phyloP scores from a whole-genome alignment of 768 basidiomycete genomes.

The Brasilioporus rufonigricans region DNA sequence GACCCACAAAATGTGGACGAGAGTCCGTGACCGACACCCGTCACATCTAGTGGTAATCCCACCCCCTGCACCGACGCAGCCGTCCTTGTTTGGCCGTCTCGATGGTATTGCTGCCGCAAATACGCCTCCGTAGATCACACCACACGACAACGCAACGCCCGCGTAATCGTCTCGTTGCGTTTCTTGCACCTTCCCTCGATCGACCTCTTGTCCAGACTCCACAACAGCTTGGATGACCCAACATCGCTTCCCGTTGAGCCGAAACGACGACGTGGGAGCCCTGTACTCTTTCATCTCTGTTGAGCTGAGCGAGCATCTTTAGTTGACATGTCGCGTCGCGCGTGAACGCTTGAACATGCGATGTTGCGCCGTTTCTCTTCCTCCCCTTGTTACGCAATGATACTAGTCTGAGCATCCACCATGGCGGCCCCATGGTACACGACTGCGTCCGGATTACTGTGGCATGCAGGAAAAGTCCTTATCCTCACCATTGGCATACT shows the following conservation, averaged over 20 bases:
- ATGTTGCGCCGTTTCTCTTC: no score
- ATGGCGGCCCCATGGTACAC: slow-evolving; percentile 96
- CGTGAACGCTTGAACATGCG: no score
- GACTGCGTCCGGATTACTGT: slow-evolving; percentile 82
- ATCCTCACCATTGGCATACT: slow-evolving; percentile 88
- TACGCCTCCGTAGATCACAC: neutral
- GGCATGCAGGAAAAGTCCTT: slow-evolving; percentile 93
- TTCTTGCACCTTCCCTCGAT: neutral
- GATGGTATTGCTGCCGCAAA: slow-evolving; percentile 15
- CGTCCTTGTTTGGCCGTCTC: slow-evolving; percentile 41
- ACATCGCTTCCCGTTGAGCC: no score
- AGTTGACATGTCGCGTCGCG: no score
- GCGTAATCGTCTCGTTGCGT: slow-evolving; percentile 9
- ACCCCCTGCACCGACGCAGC: slow-evolving; percentile 26
- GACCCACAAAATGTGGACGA: no score
- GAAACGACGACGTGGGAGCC: no score
- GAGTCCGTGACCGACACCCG: no score
- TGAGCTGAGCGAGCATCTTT: no score
- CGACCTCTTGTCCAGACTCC: slow-evolving; percentile 14
- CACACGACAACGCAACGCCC: slow-evolving; percentile 8
- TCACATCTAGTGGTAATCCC: slow-evolving; percentile 22
- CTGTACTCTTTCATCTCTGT: no score
- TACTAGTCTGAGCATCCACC: neutral
- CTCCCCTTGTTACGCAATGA: slow-evolving; percentile 21
- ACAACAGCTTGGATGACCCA: no score